Evolutionary conservation across 768 basidiomycete genomes (phyloP), one percentile per base, ranked within the genome.

Genomic region (Pleurotus ostreatus): DNA sequence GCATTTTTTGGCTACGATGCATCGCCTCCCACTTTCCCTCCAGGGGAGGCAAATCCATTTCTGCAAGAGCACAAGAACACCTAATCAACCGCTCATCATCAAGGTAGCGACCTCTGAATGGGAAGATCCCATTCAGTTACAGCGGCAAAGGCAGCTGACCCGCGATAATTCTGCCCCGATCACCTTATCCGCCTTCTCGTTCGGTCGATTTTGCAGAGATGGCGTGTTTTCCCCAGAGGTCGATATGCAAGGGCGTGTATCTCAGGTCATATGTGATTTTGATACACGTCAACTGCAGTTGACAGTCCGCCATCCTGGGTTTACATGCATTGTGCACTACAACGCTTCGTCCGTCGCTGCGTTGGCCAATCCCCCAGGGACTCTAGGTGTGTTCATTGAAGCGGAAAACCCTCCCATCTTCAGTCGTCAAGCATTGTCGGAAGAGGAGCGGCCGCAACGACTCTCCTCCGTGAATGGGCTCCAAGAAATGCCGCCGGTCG

Each of bases 251-350:
- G 46, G 46, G 2, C 51, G 59, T 15, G 61, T 58, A 16, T 44
- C 56, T 40, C 73, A 71, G 45, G 60, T 63, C 30, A 65, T 76
- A 58, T 75, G 74, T 62, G 70, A 76, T 61, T 55, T 72, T 47
- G 69, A 71, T 46, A 65, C 58, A 11, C 66, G 58, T 39, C 57
- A 58, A 13, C 58, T 76, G 55, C 65, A 68, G 60, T 66, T 76
- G 38, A 66, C 65, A 44, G 53, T 69, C 2, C 11, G 37, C 25
- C 18, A 39, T 57, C 56, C 56, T 41, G 9, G 43, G 5, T 52
- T 45, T 23, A 47, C 39, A n/a, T 16, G 9, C 25, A 23, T 20
- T 12, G 7, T 51, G 61, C 15, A 46, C 61, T 34, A 68, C 61
- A 11, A 60, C 49, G 16, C 76, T 70, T 49, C 39, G 55, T 0